phyloP scores from a whole-genome alignment of 2,329 filamentous ascomycete species.

The Exophiala viscosa region DNA sequence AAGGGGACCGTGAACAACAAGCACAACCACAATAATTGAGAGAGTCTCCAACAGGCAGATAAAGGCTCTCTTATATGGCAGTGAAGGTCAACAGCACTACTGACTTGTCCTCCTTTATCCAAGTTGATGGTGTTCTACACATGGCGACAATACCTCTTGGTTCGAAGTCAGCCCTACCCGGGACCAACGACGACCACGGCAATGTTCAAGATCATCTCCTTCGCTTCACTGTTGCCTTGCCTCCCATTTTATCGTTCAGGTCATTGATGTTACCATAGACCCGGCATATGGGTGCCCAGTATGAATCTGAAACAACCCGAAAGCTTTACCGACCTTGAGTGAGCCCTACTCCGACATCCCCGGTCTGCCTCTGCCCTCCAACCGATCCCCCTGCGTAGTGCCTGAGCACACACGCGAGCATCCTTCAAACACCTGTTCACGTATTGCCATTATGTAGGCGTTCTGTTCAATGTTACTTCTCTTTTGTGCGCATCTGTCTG shows the following conservation, averaged over 20 bases:
- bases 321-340: neutral
- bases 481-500: neutral
- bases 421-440: slow-evolving; percentile 1
- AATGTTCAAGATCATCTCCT: no score
- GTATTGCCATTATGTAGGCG: neutral
- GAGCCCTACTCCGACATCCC: slow-evolving; percentile 12
- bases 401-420: slow-evolving; percentile 5
- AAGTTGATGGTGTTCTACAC: no score
- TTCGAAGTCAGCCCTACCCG: no score
- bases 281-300: slow-evolving; percentile 3
- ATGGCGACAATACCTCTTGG: no score
- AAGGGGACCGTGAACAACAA: no score
- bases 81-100: neutral
- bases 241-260: neutral
- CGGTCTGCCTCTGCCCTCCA: slow-evolving; percentile 2
- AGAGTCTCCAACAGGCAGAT: no score
- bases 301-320: slow-evolving; percentile 13
- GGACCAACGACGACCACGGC: no score
- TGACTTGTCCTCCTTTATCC: neutral
- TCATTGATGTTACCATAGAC: neutral
- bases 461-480: neutral
- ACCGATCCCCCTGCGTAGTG: neutral
- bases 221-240: neutral
- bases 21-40: no score
- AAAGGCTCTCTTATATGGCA: no score